A percentile compares a stretch with the other conserved stretches of the same genome.
phyloP scores from a whole-genome alignment of 2,329 filamentous ascomycete species.

The Orbilia blumenaviensis region DNA sequence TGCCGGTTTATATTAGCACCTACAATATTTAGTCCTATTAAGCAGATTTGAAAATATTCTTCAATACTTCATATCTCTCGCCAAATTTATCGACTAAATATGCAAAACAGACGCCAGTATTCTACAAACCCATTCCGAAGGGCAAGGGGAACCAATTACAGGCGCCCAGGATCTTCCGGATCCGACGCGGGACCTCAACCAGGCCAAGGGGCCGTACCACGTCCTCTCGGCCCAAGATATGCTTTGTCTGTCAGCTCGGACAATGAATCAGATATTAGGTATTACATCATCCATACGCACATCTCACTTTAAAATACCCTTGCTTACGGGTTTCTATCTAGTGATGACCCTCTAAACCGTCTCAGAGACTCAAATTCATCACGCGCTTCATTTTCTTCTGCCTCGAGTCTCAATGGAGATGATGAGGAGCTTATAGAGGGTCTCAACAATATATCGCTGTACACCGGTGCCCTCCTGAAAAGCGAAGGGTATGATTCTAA shows the following conservation, averaged over 20 bases:
- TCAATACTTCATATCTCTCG: not conserved
- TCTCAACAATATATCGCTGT: not conserved
- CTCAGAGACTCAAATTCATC: not conserved
- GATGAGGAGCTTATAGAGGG: not conserved
- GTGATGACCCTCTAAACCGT: not conserved
- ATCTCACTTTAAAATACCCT: too few relatives aligned
- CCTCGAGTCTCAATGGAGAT: not conserved
- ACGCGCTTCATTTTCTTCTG: not conserved
- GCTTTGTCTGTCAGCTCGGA: not conserved
- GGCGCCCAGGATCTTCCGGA: not conserved
- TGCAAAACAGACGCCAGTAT: too few relatives aligned
- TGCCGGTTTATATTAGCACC: too few relatives aligned
- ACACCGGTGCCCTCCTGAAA: not conserved
- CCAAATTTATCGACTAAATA: too few relatives aligned
- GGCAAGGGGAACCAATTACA: not conserved
- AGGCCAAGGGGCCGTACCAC: not conserved
- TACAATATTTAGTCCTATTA: too few relatives aligned
- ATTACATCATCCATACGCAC: too few relatives aligned
- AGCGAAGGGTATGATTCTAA: not conserved
- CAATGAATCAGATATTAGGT: not conserved
- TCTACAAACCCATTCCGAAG: not conserved
- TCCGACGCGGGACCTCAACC: not conserved
- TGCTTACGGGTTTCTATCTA: not conserved
- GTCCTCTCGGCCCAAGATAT: not conserved
- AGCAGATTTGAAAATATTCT: too few relatives aligned